Evolutionary conservation across 73 alveolate genomes (phyloP), one percentile per base, ranked within the genome.

Genomic region (Paraurostyla sp.): DNA sequence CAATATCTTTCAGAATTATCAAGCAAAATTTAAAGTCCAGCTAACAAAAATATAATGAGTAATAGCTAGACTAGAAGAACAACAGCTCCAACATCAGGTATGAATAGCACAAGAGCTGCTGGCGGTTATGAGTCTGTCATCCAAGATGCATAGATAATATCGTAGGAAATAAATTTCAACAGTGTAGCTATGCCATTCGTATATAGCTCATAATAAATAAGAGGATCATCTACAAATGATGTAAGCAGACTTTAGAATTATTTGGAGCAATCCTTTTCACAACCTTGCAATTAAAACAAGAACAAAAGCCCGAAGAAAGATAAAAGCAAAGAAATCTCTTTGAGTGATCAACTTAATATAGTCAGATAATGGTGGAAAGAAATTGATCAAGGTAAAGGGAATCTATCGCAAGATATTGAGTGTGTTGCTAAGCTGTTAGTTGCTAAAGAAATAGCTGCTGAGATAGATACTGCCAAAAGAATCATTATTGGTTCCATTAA

Each of bases 341-440:
- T 78, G 33, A 52, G 69, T 29, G 89, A 78, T 40, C 30, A 51
- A 45, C 38, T 52, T 3, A 30, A 59, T 29, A 78, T 78, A 51
- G 65, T 78, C 15, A 54, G 78, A 52, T 46, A 78, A 52, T 78
- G 89, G 89, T 78, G 89, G 89, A 23, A 78, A 41, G 89, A 78
- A 36, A 78, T 54, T 20, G 89, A 78, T 78, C n/a, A 78, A 54
- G 65, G 78, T 7, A 78, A 36, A 35, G 89, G 89, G 20, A 49
- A 78, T 32, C 71, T 78, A 20, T 3, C 76, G 9, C 29, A 43
- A 22, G 23, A 22, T 3, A 29, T 54, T 3, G 78, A 78, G 9
- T 43, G 23, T 6, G 78, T 78, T 11, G 76, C 89, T 2, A 78
- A 36, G 52, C 29, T 52, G 23, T 25, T 78, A 35, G 89, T 78